Conservation (phyloP, 495 filamentous ascomycete genomes). For the Tricharina praecox region DNA sequence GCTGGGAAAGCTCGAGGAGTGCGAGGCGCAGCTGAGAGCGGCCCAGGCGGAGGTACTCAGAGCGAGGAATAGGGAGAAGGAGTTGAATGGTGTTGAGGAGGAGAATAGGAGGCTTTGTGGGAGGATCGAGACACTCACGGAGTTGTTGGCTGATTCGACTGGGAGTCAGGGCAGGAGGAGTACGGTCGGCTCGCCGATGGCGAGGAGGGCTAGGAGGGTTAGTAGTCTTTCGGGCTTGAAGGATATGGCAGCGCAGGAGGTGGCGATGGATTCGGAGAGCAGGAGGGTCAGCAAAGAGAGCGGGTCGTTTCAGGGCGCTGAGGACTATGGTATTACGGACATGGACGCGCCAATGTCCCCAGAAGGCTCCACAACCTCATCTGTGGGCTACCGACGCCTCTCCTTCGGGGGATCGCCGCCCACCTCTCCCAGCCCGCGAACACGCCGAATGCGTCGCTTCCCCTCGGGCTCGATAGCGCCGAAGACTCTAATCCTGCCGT, state of each 20-base stretch:
- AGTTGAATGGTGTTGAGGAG: constrained; percentile 27
- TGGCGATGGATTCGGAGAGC: neutral
- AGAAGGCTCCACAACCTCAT: too few relatives aligned
- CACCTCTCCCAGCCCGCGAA: neutral
- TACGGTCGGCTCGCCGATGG: neutral
- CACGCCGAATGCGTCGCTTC: constrained; percentile 26
- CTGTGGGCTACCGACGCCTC: too few relatives aligned
- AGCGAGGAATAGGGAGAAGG: constrained; percentile 17
- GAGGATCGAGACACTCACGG: constrained; percentile 29
- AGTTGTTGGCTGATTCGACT: constrained; percentile 29
- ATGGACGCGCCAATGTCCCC: constrained; percentile 19
- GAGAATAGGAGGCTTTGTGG: constrained; percentile 29
- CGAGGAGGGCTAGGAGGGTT: neutral
- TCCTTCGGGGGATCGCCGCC: constrained; percentile 9
- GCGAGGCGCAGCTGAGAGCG: constrained; percentile 4
- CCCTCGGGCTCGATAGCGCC: constrained; percentile 28
- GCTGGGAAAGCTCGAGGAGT: constrained; percentile 12
- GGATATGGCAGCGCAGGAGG: neutral
- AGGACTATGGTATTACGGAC: constrained; percentile 19
- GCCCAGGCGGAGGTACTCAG: constrained; percentile 25
- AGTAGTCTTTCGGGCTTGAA: neutral
- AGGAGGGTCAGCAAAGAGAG: constrained; percentile 1
- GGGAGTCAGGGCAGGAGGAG: constrained; percentile 10
- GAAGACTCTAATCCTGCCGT: constrained; percentile 28
- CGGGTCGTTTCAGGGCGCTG: constrained; percentile 11